Evolutionary conservation across 805 yeast genomes (phyloP).

Genomic region (Metschnikowia matae): DNA sequence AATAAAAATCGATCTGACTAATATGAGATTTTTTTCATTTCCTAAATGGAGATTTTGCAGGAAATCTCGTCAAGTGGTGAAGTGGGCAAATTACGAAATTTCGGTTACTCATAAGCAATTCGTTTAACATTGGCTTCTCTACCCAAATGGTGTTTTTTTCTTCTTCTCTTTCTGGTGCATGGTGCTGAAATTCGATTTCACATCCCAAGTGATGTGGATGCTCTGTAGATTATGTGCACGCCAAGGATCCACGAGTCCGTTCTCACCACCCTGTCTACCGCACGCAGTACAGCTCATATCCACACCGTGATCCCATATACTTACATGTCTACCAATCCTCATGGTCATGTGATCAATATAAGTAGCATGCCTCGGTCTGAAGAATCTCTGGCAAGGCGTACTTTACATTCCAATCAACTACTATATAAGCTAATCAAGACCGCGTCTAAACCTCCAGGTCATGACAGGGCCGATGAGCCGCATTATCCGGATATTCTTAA

Average conservation of each 20-base stretch:
- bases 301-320: background rate
- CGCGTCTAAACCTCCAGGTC: background rate
- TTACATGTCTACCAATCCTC: conserved; percentile 2
- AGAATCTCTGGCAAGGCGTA: background rate
- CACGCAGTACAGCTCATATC: background rate
- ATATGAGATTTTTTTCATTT: background rate
- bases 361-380: background rate
- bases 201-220: background rate
- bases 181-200: background rate
- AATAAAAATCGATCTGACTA: background rate
- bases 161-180: background rate
- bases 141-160: too few relatives aligned
- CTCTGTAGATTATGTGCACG: background rate
- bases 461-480: background rate
- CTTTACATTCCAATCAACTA: background rate
- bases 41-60: background rate
- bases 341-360: background rate
- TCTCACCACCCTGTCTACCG: background rate
- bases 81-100: background rate
- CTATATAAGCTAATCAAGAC: background rate
- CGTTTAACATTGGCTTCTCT: background rate
- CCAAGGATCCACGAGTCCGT: background rate
- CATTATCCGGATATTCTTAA: background rate
- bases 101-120: background rate
- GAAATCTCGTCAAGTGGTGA: background rate